Evolutionary conservation across 352 stramenopile species (phyloP), one percentile per base, ranked within the genome.

Genomic region (Phytophthora gonapodyides): DNA sequence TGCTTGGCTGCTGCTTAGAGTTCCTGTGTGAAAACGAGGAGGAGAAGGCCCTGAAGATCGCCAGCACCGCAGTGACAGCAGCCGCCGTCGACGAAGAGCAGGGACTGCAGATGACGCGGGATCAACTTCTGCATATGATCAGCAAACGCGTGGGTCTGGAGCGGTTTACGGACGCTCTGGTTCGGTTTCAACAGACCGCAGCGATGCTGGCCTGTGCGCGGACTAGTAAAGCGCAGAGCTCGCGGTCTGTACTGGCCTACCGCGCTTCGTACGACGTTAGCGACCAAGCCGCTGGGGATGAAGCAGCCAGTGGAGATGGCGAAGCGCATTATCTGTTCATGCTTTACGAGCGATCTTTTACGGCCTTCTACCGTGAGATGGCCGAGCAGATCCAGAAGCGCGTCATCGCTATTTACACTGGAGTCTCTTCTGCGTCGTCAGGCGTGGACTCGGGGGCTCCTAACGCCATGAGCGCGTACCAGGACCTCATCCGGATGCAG

Each of bases 401-500:
- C 30, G 70, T 93, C 11, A 76, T 93, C 16, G 72, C 71, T 0
- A 80, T 89, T 36, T 93, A 90, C 58, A 85, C 75, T 38, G 61
- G 70, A 24, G 59, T 66, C 12, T 44, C 56, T 40, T 19, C 41
- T 19, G 36, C 43, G 37, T 43, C 33, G 34, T 62, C 45, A 30
- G 19, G 47, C 7, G 44, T 54, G 7, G 52, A 71, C 21, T 57
- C 62, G 15, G 53, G 57, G 12, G 37, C 49, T 27, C 35, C 38
- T 16, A 75, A 66, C 47, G 67, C 78, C 11, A 68, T 83, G 9
- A 60, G 67, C 30, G 81, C 83, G 3, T 93, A 93, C 37, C 82
- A 91, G 35, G 82, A 93, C 47, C 71, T 93, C 24, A 93, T 93
- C 51, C 81, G 84, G 5, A 87, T 91, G 61, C 84, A 93, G 63